Evolutionary conservation across 2,329 filamentous ascomycete species (phyloP).

Genomic region (Neofusicoccum kwambonambiense): DNA sequence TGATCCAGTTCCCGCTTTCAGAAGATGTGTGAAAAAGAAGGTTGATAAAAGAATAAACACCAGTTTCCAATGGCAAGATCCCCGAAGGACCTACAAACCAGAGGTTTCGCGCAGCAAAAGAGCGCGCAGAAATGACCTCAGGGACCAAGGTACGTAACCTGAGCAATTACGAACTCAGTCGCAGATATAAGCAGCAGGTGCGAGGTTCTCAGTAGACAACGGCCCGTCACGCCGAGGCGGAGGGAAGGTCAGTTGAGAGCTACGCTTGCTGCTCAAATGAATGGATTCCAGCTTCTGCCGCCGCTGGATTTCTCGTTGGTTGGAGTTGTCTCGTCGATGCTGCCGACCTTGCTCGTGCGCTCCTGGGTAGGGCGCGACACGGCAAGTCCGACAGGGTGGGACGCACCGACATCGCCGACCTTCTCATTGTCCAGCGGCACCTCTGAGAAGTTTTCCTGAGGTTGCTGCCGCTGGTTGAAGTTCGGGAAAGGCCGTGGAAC

Average conservation of each 20-base stretch:
- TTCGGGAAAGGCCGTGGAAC: slow-evolving; percentile 44
- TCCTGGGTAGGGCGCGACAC: slow-evolving; percentile 43
- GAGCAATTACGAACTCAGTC: slow-evolving; percentile 43
- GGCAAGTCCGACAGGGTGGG: slow-evolving; percentile 41
- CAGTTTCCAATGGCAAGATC: slow-evolving; percentile 35
- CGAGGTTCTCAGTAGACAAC: slow-evolving; percentile 34
- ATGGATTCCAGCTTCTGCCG: slow-evolving; percentile 33
- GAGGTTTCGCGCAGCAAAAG: slow-evolving; percentile 29
- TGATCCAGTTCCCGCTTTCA: background rate
- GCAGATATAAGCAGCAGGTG: slow-evolving; percentile 24
- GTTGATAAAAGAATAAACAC: slow-evolving; percentile 35
- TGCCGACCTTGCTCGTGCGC: slow-evolving; percentile 46
- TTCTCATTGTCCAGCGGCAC: slow-evolving; percentile 36
- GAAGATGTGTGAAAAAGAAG: slow-evolving; percentile 16
- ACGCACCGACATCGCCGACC: slow-evolving; percentile 42
- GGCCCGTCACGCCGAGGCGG: slow-evolving; percentile 30
- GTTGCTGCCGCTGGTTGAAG: slow-evolving; percentile 35
- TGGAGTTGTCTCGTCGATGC: slow-evolving; percentile 44
- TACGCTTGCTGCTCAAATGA: slow-evolving; percentile 38
- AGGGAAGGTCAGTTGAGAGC: slow-evolving; percentile 47
- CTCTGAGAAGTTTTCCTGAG: slow-evolving; percentile 6
- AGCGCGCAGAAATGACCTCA: slow-evolving; percentile 29
- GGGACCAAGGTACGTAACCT: slow-evolving; percentile 40
- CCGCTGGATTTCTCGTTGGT: slow-evolving; percentile 29
- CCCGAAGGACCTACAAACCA: slow-evolving; percentile 40